Evolutionary conservation across 345 rosid species (phyloP).

Genomic region (Sonneratia alba): DNA sequence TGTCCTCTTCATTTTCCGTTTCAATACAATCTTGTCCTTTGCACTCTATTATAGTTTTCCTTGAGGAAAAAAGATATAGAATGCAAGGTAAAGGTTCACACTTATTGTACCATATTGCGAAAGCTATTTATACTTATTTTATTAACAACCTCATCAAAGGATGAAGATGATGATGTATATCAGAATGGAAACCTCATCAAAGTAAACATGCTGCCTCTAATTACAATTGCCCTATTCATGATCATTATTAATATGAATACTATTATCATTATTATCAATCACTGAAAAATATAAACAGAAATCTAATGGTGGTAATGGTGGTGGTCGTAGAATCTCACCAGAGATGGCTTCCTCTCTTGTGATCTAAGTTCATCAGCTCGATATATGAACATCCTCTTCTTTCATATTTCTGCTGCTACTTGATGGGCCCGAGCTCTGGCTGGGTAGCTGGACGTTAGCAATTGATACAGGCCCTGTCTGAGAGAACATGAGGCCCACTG

Average conservation of each 20-base stretch:
- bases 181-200: no score
- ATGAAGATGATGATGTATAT: no score
- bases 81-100: no score
- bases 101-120: no score
- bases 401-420: constrained; percentile 56
- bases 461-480: constrained; percentile 53
- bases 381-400: constrained; percentile 59
- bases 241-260: constrained; percentile 3
- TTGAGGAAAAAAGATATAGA: no score
- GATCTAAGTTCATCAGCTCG: constrained; percentile 30
- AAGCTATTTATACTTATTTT: no score
- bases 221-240: not conserved
- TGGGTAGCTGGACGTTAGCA: constrained; percentile 22
- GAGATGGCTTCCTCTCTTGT: no score
- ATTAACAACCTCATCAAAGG: no score
- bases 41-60: no score
- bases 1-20: no score
- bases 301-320: not conserved
- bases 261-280: not conserved
- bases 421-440: constrained; percentile 61
- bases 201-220: not conserved
- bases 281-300: not conserved
- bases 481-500: constrained; percentile 62
- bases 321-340: not conserved
- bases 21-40: no score